Evolutionary conservation across 352 stramenopile species (phyloP).

Genomic region (Globisporangium megalacanthum): DNA sequence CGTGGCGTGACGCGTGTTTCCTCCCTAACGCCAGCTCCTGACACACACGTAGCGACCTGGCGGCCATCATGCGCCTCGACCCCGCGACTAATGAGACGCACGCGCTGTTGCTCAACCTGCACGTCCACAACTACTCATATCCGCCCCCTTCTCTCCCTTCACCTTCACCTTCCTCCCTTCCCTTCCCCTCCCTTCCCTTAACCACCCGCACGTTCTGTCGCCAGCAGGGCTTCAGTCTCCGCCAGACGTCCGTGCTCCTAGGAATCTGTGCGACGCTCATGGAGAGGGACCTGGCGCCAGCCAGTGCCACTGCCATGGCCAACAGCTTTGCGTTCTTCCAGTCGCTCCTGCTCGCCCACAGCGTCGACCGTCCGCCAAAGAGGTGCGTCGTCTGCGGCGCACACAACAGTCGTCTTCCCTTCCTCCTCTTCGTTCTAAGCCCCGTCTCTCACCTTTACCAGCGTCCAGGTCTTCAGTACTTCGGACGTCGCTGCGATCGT

Average conservation of each 20-base stretch:
- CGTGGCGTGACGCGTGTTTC: neutral
- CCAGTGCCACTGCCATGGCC: constrained; percentile 42
- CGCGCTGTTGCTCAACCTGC: constrained; percentile 42
- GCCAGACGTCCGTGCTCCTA: constrained; percentile 63
- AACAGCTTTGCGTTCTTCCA: constrained; percentile 62
- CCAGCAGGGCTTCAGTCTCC: constrained; percentile 43
- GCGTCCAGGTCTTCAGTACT: constrained; percentile 50
- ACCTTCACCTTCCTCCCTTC: too few species aligned
- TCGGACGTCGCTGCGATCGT: constrained; percentile 49
- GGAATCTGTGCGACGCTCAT: constrained; percentile 68
- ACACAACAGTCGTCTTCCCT: neutral
- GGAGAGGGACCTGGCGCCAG: constrained; percentile 35
- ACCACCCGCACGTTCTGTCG: constrained; percentile 43
- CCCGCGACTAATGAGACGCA: constrained; percentile 24
- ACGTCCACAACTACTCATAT: constrained; percentile 74
- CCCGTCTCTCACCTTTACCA: constrained; percentile 7
- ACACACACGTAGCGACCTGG: constrained; percentile 25
- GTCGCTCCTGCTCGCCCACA: constrained; percentile 51
- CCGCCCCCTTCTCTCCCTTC: constrained; percentile 13
- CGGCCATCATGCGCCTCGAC: constrained; percentile 48
- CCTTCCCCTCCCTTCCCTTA: neutral
- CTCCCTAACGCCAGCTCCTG: neutral
- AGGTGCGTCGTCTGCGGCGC: constrained; percentile 22
- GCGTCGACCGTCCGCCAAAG: constrained; percentile 61
- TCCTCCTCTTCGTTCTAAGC: neutral